Evolutionary conservation across 495 filamentous ascomycete species (phyloP), one percentile per base, ranked within the genome.

Genomic region (Saxophila tyrrhenica): DNA sequence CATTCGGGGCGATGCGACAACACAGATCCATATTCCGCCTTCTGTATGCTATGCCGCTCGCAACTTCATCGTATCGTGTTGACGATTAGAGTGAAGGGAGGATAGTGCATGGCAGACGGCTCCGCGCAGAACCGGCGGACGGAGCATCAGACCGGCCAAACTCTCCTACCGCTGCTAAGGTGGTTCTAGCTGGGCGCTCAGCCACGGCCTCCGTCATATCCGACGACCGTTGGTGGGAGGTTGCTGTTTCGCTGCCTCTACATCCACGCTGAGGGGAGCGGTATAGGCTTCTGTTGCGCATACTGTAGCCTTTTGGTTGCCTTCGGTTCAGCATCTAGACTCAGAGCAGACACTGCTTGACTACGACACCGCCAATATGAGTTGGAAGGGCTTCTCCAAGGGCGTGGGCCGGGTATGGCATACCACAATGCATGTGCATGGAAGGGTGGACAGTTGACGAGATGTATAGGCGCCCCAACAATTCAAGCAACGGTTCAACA

Each of bases 321-420:
- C n/a, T n/a, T n/a, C n/a, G n/a, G n/a, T n/a, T n/a, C n/a, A n/a
- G n/a, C n/a, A n/a, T n/a, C n/a, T n/a, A n/a, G n/a, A n/a, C n/a
- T n/a, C n/a, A n/a, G n/a, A 17, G 17, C 41, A 44, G 41, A 44
- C 41, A 17, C 8, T 8, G 9, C 8, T 39, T 39, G 44, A n/a
- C 8, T 21, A 21, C 3, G 25, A 49, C n/a, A 51, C 51, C 51
- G 57, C 5, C 57, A 54, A 49, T 48, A 98, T 98, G 92, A 96
- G 91, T 81, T 89, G 95, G 74, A 91, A 90, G 73, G 92, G 92
- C 58, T 86, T 98, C 65, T 81, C 84, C 71, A 95, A 95, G 75
- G 85, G 86, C 71, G 73, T 94, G 64, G 76, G 81, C 48, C 79
- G 92, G 62, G 86, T 88, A 73, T 42, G 11, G 9, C 45, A 24